Evolutionary conservation across 257 asterid genomes (phyloP), one percentile per base, ranked within the genome.

Genomic region (Avicennia marina): DNA sequence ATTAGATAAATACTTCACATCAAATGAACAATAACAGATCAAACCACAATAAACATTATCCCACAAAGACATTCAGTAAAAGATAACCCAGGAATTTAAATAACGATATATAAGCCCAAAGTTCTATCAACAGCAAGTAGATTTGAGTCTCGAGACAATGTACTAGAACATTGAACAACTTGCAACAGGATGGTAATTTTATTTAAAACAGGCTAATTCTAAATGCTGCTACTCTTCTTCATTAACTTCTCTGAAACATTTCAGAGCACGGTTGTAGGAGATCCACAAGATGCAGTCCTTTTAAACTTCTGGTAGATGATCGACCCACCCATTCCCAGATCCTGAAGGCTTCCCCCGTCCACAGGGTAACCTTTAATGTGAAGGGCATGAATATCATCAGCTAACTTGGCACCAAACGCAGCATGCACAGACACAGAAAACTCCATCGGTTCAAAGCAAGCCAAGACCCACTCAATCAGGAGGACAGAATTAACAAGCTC

Each of bases 191-290:
- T n/a, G n/a, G n/a, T 32, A 13, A 54, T 46, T 42, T 68, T 72
- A 29, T 53, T 57, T 3, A 43, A 64, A 31, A 11, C 53, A 31
- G 24, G 42, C 24, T 60, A 63, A 29, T 58, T 60, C 53, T 29
- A 56, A 36, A 60, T 41, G 68, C 78, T 77, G 83, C 94, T 85
- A 87, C 93, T 77, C 71, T 76, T 73, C 95, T 60, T 83, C 95
- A 26, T 80, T 81, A 22, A 58, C 72, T 24, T 73, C 80, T 63
- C 81, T 71, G 60, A 78, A 78, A 67, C 93, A 78, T 53, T 82
- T 86, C 77, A 89, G 81, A 67, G n/a, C n/a, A 58, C 81, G 20
- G 94, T 84, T 78, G 77, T 81, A 2, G 97, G 94, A 10, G 97
- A 89, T 36, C 78, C 81, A 67, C 84, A 83, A 11, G 57, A 15